These are phyloP conservation scores for Euphorbia neoarborescens DNA, from an alignment of 441 rosid genomes.

Conservation along the genomic window DNA sequence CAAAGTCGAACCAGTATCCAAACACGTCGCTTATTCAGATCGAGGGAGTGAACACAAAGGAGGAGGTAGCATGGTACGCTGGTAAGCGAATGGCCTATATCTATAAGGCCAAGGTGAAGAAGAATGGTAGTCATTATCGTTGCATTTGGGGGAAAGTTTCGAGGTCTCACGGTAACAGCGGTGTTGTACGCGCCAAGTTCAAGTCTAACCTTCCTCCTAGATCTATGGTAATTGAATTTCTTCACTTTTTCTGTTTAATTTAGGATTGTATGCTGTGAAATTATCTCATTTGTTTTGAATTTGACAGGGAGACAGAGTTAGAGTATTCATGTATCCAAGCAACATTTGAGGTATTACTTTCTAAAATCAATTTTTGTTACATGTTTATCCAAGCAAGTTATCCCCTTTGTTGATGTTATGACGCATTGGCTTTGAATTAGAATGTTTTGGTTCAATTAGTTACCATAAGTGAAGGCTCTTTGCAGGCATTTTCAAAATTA, in stretches of 20 bases:
- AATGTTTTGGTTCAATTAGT: not conserved
- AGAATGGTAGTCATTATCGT: slow-evolving; percentile 64
- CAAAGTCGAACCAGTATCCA: slow-evolving; percentile 87
- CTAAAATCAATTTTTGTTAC: not conserved
- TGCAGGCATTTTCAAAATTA: too few relatives aligned
- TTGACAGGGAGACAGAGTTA: slow-evolving; percentile 52
- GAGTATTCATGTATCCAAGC: slow-evolving; percentile 88
- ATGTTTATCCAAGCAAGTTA: not conserved
- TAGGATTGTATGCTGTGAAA: not conserved
- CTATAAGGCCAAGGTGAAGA: slow-evolving; percentile 81
- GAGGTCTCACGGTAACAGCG: slow-evolving; percentile 86
- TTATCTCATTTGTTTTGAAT: not conserved
- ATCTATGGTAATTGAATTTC: slow-evolving; percentile 53
- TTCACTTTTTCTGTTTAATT: not conserved
- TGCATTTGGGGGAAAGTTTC: slow-evolving; percentile 87
- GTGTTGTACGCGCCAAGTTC: slow-evolving; percentile 80
- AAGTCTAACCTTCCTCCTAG: slow-evolving; percentile 77
- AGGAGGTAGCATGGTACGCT: slow-evolving; percentile 69
- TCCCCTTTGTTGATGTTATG: not conserved
- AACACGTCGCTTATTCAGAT: slow-evolving; percentile 72
- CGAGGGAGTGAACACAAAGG: slow-evolving; percentile 83
- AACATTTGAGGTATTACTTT: slow-evolving; percentile 46
- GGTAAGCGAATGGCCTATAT: slow-evolving; percentile 80
- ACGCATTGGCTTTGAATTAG: not conserved
- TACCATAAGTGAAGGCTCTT: too few relatives aligned